These are phyloP conservation scores for Fusarium bactridioides DNA, from an alignment of 2,329 filamentous ascomycete species.

Conservation along the genomic window DNA sequence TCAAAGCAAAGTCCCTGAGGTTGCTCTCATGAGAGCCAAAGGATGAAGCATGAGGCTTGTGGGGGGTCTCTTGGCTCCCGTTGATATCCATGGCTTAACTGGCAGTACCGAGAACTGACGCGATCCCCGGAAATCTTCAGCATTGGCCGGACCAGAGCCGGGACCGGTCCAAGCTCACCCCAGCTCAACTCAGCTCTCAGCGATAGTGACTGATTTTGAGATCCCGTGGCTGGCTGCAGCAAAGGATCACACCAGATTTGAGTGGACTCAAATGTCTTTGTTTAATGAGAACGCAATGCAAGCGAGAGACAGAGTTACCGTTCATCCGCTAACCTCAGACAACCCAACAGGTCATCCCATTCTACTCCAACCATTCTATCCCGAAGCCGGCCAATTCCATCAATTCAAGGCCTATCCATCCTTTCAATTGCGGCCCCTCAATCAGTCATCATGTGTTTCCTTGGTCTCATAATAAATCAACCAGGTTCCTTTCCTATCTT, in stretches of 20 bases:
- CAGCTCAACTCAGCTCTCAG: slow-evolving; percentile 10
- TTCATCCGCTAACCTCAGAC: slow-evolving; percentile 33
- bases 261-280: slow-evolving; percentile 10
- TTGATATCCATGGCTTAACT: not conserved
- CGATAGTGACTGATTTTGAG: slow-evolving; percentile 9
- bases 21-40: slow-evolving; percentile 31
- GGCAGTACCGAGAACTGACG: slow-evolving; percentile 26
- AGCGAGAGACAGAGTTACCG: slow-evolving; percentile 12
- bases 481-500: not conserved
- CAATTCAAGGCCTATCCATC: not conserved
- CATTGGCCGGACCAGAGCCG: slow-evolving; percentile 22
- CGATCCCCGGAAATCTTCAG: slow-evolving; percentile 24
- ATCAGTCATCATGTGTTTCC: slow-evolving; percentile 10
- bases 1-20: slow-evolving; percentile 4
- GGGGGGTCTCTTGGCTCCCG: not conserved
- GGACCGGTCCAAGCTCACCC: slow-evolving; percentile 16
- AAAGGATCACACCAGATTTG: slow-evolving; percentile 25
- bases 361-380: slow-evolving; percentile 14
- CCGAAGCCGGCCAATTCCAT: slow-evolving; percentile 34
- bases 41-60: slow-evolving; percentile 21
- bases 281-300: slow-evolving; percentile 12
- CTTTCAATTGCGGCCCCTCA: slow-evolving; percentile 22
- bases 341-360: slow-evolving; percentile 12
- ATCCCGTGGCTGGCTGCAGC: slow-evolving; percentile 19
- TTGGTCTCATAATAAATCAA: not conserved